These are phyloP conservation scores for Gastroboletus turbinatus DNA, from an alignment of 1,284 basidiomycete genomes.

Conservation along the genomic window DNA sequence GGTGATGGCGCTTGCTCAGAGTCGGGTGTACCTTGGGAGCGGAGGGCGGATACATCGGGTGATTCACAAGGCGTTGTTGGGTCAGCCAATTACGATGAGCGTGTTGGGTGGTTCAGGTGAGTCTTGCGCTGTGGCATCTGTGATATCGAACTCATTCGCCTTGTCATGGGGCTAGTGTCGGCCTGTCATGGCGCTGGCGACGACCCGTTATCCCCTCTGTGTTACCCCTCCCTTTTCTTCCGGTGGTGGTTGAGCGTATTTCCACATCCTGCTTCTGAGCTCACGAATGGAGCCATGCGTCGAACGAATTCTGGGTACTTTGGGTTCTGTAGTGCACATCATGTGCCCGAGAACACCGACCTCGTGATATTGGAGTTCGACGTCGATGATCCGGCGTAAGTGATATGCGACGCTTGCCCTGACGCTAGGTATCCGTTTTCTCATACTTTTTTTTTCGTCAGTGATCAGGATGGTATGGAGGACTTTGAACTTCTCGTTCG, in stretches of 20 bases:
- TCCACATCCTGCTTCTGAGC: conserved; percentile 90
- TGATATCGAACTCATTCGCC: background rate
- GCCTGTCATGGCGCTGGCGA: conserved; percentile 93
- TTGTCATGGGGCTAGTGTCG: conserved; percentile 59
- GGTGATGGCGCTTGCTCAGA: conserved; percentile 72
- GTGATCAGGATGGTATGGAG: conserved; percentile 70
- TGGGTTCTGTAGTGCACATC: conserved; percentile 87
- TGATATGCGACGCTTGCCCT: conserved; percentile 14
- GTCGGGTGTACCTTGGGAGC: conserved; percentile 77
- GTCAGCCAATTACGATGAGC: conserved; percentile 87
- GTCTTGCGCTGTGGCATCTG: conserved; percentile 28
- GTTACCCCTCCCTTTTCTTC: conserved; percentile 91
- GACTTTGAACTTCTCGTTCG: conserved; percentile 91
- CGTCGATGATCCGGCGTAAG: conserved; percentile 82
- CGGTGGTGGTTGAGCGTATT: conserved; percentile 94
- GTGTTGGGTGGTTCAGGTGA: conserved; percentile 86
- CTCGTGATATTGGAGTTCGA: conserved; percentile 93
- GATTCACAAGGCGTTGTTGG: conserved; percentile 81
- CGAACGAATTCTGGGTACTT: conserved; percentile 90
- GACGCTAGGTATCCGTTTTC: background rate
- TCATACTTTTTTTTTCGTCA: conserved; percentile 31
- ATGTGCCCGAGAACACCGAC: conserved; percentile 89
- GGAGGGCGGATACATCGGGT: conserved; percentile 84
- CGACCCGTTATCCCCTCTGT: conserved; percentile 80
- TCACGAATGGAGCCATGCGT: conserved; percentile 93